phyloP scores from a whole-genome alignment of 2,329 filamentous ascomycete genomes.

The Fusarium equiseti region DNA sequence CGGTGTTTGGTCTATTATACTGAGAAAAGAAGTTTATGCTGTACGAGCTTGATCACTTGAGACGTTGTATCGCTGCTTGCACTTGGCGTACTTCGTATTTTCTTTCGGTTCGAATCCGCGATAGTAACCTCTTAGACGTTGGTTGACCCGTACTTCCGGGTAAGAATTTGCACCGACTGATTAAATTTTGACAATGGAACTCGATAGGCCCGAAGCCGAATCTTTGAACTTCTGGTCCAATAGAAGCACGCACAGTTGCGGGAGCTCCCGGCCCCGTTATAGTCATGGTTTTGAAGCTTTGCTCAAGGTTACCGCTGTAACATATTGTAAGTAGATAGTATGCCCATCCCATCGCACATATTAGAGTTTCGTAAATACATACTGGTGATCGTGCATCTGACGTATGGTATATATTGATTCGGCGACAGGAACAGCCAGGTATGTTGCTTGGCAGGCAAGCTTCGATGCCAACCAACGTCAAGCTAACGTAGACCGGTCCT shows the following conservation, averaged over 20 bases:
- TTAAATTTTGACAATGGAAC: constrained; percentile 12
- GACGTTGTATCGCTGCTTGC: background rate
- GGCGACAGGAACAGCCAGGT: background rate
- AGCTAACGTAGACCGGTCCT: background rate
- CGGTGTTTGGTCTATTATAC: background rate
- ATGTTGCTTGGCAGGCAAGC: constrained; percentile 10
- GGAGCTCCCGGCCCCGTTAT: constrained; percentile 35
- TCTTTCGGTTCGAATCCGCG: background rate
- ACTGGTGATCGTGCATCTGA: background rate
- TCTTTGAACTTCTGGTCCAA: constrained; percentile 23
- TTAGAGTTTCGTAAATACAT: background rate
- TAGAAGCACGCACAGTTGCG: constrained; percentile 26
- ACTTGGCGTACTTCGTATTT: background rate
- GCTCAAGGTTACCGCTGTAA: background rate
- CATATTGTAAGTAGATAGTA: background rate
- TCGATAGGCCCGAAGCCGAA: constrained; percentile 17
- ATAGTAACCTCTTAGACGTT: background rate
- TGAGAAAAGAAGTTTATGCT: background rate
- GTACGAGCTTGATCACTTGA: background rate
- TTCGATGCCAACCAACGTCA: background rate
- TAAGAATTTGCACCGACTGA: constrained; percentile 17
- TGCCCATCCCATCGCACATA: background rate
- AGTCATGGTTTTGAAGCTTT: constrained; percentile 7
- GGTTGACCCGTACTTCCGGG: background rate
- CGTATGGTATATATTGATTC: background rate